Evolutionary conservation across 1,284 basidiomycete genomes (phyloP).

Genomic region (Somion occarium): DNA sequence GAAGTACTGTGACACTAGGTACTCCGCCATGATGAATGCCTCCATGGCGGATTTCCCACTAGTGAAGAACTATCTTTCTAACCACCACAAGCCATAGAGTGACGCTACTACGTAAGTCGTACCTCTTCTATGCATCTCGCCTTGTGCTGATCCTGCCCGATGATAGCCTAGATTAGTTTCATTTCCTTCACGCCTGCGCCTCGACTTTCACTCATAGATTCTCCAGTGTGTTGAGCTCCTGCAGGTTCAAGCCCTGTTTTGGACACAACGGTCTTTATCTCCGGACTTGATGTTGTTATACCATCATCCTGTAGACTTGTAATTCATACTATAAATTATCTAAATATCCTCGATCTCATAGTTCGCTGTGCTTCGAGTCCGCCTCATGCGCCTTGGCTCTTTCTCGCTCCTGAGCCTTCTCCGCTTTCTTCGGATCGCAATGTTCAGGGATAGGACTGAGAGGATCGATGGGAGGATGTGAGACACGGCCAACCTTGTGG

Average conservation of each 20-base stretch:
- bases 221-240: background rate
- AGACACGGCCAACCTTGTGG: conserved; percentile 68
- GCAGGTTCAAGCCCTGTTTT: background rate
- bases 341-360: background rate
- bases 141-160: too few species aligned
- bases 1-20: conserved; percentile 67
- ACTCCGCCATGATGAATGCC: conserved; percentile 62
- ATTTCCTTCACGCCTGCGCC: background rate
- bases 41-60: conserved; percentile 79
- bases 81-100: conserved; percentile 44
- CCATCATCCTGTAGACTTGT: background rate
- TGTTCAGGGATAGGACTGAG: conserved; percentile 72
- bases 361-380: background rate
- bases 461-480: conserved; percentile 77
- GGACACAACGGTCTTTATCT: background rate
- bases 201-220: too few species aligned
- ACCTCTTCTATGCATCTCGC: too few species aligned
- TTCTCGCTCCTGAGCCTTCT: conserved; percentile 10
- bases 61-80: conserved; percentile 70
- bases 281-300: background rate
- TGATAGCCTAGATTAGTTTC: background rate
- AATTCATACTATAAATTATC: too few species aligned
- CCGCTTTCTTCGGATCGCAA: conserved; percentile 60
- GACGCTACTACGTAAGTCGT: background rate
- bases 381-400: background rate